Conservation (phyloP, 305 asterid species). For the Fraxinus velutina region DNA sequence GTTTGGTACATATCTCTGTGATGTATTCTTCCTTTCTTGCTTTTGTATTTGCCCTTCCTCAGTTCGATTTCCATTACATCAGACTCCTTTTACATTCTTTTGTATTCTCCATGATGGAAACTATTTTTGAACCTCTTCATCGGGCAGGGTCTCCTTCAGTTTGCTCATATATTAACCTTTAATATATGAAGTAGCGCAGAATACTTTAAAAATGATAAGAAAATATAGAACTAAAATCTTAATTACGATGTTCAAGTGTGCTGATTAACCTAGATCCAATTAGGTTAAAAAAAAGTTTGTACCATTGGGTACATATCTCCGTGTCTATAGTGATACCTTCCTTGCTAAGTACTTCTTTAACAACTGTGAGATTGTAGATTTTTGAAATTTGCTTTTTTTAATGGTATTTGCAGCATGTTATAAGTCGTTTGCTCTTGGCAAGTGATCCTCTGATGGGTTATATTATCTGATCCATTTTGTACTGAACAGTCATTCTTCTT, state of each 20-base stretch:
- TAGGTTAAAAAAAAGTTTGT: neutral
- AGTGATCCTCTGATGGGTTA: neutral
- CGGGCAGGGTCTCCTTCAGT: neutral
- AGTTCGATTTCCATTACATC: neutral
- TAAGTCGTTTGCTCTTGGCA: neutral
- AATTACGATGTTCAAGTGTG: neutral
- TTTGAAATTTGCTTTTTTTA: conserved; percentile 6
- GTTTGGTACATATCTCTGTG: neutral
- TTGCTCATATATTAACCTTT: neutral
- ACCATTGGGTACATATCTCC: neutral
- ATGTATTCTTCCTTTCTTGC: neutral
- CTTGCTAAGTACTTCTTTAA: neutral
- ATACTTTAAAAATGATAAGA: neutral
- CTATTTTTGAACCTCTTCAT: neutral
- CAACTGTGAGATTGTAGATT: neutral
- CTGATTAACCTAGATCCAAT: neutral
- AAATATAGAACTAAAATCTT: conserved; percentile 7
- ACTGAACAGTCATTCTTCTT: neutral
- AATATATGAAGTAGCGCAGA: neutral
- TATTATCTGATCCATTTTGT: neutral
- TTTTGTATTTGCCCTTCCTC: neutral
- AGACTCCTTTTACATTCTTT: neutral
- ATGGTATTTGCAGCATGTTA: neutral
- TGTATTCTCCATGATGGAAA: neutral
- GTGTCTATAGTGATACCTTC: neutral